These are phyloP conservation scores for Tetrahymena elliotti DNA, from an alignment of 73 alveolate genomes.

Conservation along the genomic window DNA sequence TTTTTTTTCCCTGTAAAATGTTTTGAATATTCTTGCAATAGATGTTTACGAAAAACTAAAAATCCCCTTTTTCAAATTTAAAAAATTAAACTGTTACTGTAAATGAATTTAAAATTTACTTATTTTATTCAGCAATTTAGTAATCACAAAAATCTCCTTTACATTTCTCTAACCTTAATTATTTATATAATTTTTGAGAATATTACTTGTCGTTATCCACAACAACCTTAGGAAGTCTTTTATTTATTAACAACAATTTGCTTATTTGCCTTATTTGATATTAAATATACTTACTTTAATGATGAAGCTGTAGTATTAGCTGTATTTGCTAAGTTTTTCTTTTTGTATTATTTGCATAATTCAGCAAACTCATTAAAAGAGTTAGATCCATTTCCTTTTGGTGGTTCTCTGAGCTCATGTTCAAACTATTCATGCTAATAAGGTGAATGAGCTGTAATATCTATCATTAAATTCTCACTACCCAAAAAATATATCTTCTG, in stretches of 20 bases:
- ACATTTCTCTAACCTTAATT: neutral
- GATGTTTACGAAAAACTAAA: neutral
- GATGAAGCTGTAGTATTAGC: neutral
- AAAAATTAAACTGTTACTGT: neutral
- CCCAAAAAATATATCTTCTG: neutral
- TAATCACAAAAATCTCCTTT: neutral
- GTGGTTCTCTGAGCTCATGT: neutral
- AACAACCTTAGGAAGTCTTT: neutral
- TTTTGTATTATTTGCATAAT: neutral
- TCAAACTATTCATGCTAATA: neutral
- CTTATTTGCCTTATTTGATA: neutral
- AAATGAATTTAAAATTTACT: neutral
- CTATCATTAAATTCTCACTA: neutral
- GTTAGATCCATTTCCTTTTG: neutral
- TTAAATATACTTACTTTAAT: neutral
- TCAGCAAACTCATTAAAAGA: neutral
- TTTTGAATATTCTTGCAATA: neutral
- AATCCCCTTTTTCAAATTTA: neutral
- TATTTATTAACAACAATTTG: neutral
- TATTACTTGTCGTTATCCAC: neutral
- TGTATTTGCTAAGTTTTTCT: neutral
- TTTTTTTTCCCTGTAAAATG: neutral
- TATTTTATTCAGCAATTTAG: neutral
- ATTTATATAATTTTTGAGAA: neutral
- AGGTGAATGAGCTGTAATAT: neutral